A percentile compares a stretch with the other conserved stretches of the same genome.
phyloP scores from a whole-genome alignment of 176 grass and related monocot species.

The Poa annua region DNA sequence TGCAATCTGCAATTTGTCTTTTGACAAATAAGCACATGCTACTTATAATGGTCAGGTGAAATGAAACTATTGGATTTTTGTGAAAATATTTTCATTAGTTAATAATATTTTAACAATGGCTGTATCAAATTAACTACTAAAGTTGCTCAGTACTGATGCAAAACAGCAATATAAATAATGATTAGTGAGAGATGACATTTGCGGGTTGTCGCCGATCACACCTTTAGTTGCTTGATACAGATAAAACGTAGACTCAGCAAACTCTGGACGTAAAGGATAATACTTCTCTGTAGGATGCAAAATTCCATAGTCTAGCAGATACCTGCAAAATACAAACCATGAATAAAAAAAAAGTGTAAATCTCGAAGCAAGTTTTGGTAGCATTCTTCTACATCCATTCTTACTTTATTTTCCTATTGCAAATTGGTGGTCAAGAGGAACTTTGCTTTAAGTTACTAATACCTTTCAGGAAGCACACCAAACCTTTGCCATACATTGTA shows the following conservation, averaged over 20 bases:
- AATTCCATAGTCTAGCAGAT: conserved; percentile 82
- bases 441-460: no score
- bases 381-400: background rate
- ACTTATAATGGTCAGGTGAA: background rate
- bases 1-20: background rate
- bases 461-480: conserved; percentile 96
- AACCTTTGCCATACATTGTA: conserved; percentile 93
- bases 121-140: background rate
- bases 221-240: conserved; percentile 99
- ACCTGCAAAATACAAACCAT: conserved; percentile 60
- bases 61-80: background rate
- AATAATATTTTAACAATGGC: background rate
- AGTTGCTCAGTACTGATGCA: background rate
- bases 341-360: background rate
- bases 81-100: background rate
- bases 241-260: conserved; percentile 99
- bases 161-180: conserved; percentile 14
- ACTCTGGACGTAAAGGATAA: conserved; percentile 91
- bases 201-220: background rate
- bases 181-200: background rate
- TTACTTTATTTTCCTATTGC: background rate
- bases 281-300: conserved; percentile 98
- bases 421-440: no score
- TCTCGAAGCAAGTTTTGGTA: conserved; percentile 28
- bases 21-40: background rate